These are phyloP conservation scores for Eucalyptus regnans DNA, from an alignment of 345 rosid genomes.

Conservation along the genomic window DNA sequence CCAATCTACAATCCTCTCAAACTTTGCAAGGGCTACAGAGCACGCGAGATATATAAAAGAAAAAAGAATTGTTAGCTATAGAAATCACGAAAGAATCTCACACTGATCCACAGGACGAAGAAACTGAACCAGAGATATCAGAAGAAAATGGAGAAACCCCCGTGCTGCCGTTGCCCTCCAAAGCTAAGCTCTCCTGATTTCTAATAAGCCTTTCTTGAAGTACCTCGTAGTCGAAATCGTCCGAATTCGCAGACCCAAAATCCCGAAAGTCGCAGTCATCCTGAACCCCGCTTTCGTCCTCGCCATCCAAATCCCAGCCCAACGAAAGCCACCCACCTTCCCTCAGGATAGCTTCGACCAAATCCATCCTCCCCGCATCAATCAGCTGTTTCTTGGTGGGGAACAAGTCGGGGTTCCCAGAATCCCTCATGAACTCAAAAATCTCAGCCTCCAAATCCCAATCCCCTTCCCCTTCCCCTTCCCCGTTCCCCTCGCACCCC, in stretches of 20 bases:
- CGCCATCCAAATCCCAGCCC: constrained; percentile 74
- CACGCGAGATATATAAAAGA: neutral
- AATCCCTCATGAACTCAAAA: constrained; percentile 70
- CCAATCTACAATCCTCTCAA: neutral
- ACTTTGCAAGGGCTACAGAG: neutral
- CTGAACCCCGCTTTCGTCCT: neutral
- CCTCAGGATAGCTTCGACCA: constrained; percentile 43
- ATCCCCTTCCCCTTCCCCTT: constrained; percentile 31
- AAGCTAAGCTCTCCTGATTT: neutral
- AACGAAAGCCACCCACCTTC: constrained; percentile 84
- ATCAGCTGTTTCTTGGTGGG: constrained; percentile 58
- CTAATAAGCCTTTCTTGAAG: neutral
- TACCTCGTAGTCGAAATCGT: neutral
- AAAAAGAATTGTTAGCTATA: neutral
- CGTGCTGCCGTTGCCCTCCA: neutral
- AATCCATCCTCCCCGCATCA: constrained; percentile 65
- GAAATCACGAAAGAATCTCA: constrained; percentile 22
- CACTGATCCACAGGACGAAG: constrained; percentile 47
- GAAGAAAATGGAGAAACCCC: constrained; percentile 9
- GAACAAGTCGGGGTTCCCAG: constrained; percentile 51
- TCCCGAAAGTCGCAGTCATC: neutral
- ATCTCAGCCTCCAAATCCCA: constrained; percentile 61
- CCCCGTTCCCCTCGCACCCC: constrained; percentile 31
- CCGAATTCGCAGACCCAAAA: constrained; percentile 3
- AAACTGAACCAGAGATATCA: constrained; percentile 10